These are phyloP conservation scores for Russula lepida DNA, from an alignment of 768 basidiomycete species.

Conservation along the genomic window DNA sequence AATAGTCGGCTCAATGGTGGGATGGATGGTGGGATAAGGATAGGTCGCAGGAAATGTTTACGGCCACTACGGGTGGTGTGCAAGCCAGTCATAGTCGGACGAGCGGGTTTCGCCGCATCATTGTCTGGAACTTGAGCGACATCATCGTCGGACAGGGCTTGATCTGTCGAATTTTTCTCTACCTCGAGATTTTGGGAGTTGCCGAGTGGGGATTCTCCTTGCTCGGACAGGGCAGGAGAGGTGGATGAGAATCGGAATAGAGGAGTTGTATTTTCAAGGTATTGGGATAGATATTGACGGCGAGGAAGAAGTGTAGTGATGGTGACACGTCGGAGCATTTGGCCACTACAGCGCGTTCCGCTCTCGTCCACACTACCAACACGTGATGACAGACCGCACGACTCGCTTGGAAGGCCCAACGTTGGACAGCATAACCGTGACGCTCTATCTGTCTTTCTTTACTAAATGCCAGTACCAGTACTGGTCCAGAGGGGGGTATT, in stretches of 20 bases:
- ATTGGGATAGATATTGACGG: background rate
- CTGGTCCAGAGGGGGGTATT: no score
- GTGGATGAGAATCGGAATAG: background rate
- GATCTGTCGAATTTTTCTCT: background rate
- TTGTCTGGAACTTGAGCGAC: background rate
- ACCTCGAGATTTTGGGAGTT: background rate
- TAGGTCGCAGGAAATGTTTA: background rate
- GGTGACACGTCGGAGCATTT: background rate
- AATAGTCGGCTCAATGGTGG: background rate
- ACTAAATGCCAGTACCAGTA: no score
- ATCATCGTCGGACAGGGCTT: no score
- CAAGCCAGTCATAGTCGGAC: no score
- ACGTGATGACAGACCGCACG: no score
- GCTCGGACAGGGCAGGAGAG: background rate
- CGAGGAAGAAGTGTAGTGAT: background rate
- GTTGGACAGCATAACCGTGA: no score
- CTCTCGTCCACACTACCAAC: no score
- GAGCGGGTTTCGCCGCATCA: background rate
- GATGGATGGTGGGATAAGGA: constrained; percentile 3
- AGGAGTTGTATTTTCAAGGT: background rate
- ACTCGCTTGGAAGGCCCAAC: no score
- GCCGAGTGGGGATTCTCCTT: background rate
- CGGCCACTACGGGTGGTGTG: background rate
- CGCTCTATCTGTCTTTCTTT: no score
- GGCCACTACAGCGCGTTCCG: background rate